Evolutionary conservation across 2,329 filamentous ascomycete genomes (phyloP).

Genomic region (Dactylellina sp.): DNA sequence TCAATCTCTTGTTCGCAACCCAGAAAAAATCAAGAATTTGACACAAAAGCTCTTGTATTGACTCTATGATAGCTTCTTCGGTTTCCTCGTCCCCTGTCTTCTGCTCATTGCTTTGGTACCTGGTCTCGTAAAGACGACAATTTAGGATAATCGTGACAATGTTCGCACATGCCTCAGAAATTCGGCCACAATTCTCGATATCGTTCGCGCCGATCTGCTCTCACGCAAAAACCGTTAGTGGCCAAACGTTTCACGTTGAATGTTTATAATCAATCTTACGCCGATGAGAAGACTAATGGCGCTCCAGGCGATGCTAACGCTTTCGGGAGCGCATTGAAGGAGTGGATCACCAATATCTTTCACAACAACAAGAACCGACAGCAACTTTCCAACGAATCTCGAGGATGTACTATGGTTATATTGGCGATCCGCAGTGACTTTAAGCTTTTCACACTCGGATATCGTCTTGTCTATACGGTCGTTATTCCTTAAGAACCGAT

Average conservation of each 20-base stretch:
- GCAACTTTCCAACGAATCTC: slow-evolving; percentile 22
- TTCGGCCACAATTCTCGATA: slow-evolving; percentile 43
- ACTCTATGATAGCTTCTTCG: slow-evolving; percentile 38
- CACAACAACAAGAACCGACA: slow-evolving; percentile 19
- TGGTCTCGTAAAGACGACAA: slow-evolving; percentile 41
- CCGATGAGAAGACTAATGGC: slow-evolving; percentile 31
- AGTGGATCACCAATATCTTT: slow-evolving; percentile 39
- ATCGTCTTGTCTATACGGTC: too few relatives aligned
- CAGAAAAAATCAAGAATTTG: too few relatives aligned
- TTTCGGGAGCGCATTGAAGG: slow-evolving; percentile 26
- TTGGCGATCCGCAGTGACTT: slow-evolving; percentile 34
- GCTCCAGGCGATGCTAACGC: slow-evolving; percentile 38
- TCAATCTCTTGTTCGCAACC: too few relatives aligned
- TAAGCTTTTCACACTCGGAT: too few relatives aligned
- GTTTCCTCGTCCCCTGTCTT: neutral
- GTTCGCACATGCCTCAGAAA: slow-evolving; percentile 41
- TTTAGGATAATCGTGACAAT: slow-evolving; percentile 44
- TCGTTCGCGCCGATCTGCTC: slow-evolving; percentile 28
- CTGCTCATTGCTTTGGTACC: slow-evolving; percentile 5
- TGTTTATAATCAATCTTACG: slow-evolving; percentile 8
- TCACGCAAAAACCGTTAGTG: neutral
- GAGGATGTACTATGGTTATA: too few relatives aligned
- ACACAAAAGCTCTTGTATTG: slow-evolving; percentile 33
- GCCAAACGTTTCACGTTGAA: neutral
- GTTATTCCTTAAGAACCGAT: too few relatives aligned